phyloP scores from a whole-genome alignment of 2,329 filamentous ascomycete species.

The Pestalotiopsis sp. region DNA sequence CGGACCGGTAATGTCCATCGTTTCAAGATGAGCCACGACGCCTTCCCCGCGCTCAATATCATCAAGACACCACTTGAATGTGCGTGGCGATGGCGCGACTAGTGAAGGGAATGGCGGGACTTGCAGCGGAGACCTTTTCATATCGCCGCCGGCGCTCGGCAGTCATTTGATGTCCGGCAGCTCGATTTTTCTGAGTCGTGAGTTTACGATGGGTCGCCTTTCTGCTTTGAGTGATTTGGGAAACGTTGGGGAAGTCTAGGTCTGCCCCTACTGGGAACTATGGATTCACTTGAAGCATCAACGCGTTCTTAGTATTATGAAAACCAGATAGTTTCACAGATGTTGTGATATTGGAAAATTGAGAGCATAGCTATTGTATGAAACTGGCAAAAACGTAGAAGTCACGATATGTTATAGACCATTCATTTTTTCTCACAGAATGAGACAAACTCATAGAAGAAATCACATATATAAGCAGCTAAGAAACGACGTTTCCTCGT shows the following conservation, averaged over 20 bases:
- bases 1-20: background rate
- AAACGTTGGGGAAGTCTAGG: no score
- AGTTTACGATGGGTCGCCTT: background rate
- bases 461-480: background rate
- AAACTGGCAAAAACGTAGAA: no score
- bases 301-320: no score
- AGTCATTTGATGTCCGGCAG: background rate
- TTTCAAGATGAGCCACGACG: background rate
- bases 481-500: background rate
- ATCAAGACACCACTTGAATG: background rate
- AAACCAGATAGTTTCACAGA: no score
- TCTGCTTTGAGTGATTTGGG: no score
- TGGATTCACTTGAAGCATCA: no score
- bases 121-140: background rate
- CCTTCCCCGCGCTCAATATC: background rate
- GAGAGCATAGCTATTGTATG: no score
- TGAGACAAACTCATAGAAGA: background rate
- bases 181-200: background rate
- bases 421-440: no score
- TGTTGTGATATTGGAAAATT: no score
- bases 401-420: no score
- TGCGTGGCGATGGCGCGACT: background rate
- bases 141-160: background rate
- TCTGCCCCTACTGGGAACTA: no score
- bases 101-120: background rate